Evolutionary conservation across 2,329 filamentous ascomycete species (phyloP), one percentile per base, ranked within the genome.

Genomic region (Clathrospora elynae): DNA sequence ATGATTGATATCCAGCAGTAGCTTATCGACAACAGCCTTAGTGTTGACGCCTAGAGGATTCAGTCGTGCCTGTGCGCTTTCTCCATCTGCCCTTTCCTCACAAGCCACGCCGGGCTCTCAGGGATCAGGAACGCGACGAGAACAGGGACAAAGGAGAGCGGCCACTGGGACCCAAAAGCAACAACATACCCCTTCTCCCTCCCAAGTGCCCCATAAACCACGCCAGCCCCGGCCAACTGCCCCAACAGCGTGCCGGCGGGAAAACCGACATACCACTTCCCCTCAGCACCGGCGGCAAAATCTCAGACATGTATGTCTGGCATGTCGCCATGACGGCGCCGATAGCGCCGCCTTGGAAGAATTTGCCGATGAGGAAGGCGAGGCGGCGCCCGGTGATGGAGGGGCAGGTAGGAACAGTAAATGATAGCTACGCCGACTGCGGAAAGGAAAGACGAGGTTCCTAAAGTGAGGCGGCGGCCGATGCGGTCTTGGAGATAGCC

Each of bases 301-400:
- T 73, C 48, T 80, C 77, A 10, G 76, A 78, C 51, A 78, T 71
- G 61, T 78, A 79, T 0, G 76, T 78, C 20, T 66, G 61, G n/a
- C 54, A 51, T 8, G 58, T 38, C 3, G 59, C 51, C 60, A 73
- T 73, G 38, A 76, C 64, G 32, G 74, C 69, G 9, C 77, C 76
- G 24, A 77, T 71, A 2, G 73, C 66, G 32, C 71, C 57, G 6
- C 77, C 75, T 40, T 77, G 73, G 12, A 76, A 55, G n/a, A 74
- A 62, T 43, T 77, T 76, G 24, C 72, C 76, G 1, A 68, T 64
- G 3, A 78, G 66, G 52, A 78, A 78, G 7, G 51, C 52, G 17
- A 53, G 55, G 11, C 62, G 61, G 20, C 62, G 61, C 4, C 53
- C 47, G n/a, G 47, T 46, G 31, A 55, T 57, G 29, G 6, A 31